These are phyloP conservation scores for Austroboletus festivus DNA, from an alignment of 768 basidiomycete species.

Conservation along the genomic window DNA sequence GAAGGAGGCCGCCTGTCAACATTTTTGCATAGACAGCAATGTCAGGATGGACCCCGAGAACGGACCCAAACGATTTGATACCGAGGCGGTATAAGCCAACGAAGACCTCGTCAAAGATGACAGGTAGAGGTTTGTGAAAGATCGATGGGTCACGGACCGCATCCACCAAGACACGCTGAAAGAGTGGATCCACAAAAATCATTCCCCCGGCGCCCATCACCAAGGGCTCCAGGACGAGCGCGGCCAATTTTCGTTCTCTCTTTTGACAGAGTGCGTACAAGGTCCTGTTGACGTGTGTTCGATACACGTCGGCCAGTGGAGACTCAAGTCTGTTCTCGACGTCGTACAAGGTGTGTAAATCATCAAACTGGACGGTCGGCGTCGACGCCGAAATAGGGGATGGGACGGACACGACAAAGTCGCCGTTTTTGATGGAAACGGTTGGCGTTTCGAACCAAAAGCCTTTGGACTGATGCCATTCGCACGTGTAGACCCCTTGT, in stretches of 20 bases:
- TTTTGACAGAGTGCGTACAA: slow-evolving; percentile 45
- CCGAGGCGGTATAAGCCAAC: slow-evolving; percentile 89
- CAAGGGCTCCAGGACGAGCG: slow-evolving; percentile 86
- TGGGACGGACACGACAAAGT: slow-evolving; percentile 53
- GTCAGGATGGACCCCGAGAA: slow-evolving; percentile 78
- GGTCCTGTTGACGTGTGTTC: slow-evolving; percentile 49
- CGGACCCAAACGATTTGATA: slow-evolving; percentile 54
- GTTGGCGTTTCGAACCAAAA: slow-evolving; percentile 92
- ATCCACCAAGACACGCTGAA: slow-evolving; percentile 86
- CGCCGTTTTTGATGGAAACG: slow-evolving; percentile 63
- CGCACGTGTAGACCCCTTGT: slow-evolving; percentile 89
- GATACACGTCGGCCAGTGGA: slow-evolving; percentile 63
- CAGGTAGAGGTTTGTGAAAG: slow-evolving; percentile 60
- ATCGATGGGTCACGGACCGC: slow-evolving; percentile 55
- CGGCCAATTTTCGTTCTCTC: slow-evolving; percentile 51
- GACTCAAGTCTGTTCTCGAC: slow-evolving; percentile 57
- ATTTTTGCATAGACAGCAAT: slow-evolving; percentile 92
- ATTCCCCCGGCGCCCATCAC: slow-evolving; percentile 96
- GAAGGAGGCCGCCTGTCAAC: slow-evolving; percentile 88
- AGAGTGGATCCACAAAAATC: slow-evolving; percentile 96
- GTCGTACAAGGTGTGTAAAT: slow-evolving; percentile 66
- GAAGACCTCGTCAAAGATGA: slow-evolving; percentile 97
- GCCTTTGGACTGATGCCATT: slow-evolving; percentile 93
- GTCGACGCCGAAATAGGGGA: slow-evolving; percentile 37
- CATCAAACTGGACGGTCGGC: slow-evolving; percentile 28